Percentiles rank a stretch among this genome's conserved stretches.
These are phyloP conservation scores for Endotrypanum monterogeii DNA, from an alignment of 208 protist species.

Conservation along the genomic window DNA sequence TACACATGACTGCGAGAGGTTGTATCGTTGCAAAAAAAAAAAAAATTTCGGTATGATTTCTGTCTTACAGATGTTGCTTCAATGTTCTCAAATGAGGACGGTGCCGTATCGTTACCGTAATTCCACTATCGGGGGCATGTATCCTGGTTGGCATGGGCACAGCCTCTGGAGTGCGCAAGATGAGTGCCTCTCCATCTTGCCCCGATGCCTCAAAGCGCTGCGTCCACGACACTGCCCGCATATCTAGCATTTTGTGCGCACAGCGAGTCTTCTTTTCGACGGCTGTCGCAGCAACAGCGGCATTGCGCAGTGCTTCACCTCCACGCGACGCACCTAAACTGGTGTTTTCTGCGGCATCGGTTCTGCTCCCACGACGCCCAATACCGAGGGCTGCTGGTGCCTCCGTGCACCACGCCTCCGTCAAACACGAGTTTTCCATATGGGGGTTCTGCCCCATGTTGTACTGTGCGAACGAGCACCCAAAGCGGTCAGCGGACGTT, in stretches of 20 bases:
- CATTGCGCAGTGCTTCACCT: slow-evolving; percentile 16
- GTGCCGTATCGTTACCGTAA: slow-evolving; percentile 10
- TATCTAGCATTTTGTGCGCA: slow-evolving; percentile 10
- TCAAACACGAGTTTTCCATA: slow-evolving; percentile 2
- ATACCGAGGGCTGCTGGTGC: neutral
- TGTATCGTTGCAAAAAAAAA: neutral
- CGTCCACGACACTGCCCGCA: slow-evolving; percentile 9
- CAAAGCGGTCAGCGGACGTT: neutral
- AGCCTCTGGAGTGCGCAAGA: neutral
- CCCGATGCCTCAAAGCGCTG: neutral
- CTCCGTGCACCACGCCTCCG: slow-evolving; percentile 3
- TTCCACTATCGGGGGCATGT: slow-evolving; percentile 1
- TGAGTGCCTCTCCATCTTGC: neutral
- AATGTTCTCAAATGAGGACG: neutral
- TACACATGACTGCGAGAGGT: neutral
- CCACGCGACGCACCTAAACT: neutral
- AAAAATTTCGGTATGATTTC: too few relatives aligned
- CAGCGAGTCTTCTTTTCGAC: slow-evolving; percentile 2
- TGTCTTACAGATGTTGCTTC: neutral
- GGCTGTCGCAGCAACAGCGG: slow-evolving; percentile 4
- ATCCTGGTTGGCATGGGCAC: slow-evolving; percentile 9
- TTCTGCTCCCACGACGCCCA: neutral
- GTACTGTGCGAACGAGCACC: neutral
- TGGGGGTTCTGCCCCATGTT: neutral
- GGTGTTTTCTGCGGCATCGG: neutral